Percentiles rank a stretch among this genome's conserved stretches.
Evolutionary conservation across 2,329 filamentous ascomycete genomes (phyloP).

Genomic region (Talaromyces sp.): DNA sequence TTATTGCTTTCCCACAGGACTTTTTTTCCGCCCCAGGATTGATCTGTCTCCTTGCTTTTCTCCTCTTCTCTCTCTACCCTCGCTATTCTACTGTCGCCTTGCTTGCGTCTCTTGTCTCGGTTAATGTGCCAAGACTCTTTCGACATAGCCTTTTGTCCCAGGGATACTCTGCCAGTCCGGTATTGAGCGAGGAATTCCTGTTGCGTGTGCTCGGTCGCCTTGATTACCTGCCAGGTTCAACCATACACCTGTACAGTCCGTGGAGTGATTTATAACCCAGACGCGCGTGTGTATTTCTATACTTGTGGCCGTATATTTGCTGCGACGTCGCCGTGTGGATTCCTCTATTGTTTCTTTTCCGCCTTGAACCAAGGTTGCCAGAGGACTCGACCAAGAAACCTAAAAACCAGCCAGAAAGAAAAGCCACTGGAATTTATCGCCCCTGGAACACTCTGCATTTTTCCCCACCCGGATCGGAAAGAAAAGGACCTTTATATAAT

Average conservation of each 20-base stretch:
- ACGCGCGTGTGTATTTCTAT: not conserved
- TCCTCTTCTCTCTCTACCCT: constrained; percentile 12
- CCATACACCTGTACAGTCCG: not conserved
- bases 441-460: not conserved
- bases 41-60: constrained; percentile 14
- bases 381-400: not conserved
- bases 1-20: not conserved
- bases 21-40: constrained; percentile 12
- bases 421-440: not conserved
- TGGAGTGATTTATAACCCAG: not conserved
- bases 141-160: not conserved
- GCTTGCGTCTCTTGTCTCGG: constrained; percentile 10
- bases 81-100: not conserved
- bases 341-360: not conserved
- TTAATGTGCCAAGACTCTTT: constrained; percentile 10
- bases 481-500: not conserved
- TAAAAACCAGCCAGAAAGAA: not conserved
- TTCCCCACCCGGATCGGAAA: not conserved
- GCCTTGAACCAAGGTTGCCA: not conserved
- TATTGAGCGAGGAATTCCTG: not conserved
- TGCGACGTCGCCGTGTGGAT: not conserved
- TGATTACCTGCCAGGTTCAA: not conserved
- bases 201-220: not conserved
- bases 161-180: constrained; percentile 1
- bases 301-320: not conserved